Evolutionary conservation across 139 green algal genomes (phyloP).

Genomic region (Picochlorum sp.): DNA sequence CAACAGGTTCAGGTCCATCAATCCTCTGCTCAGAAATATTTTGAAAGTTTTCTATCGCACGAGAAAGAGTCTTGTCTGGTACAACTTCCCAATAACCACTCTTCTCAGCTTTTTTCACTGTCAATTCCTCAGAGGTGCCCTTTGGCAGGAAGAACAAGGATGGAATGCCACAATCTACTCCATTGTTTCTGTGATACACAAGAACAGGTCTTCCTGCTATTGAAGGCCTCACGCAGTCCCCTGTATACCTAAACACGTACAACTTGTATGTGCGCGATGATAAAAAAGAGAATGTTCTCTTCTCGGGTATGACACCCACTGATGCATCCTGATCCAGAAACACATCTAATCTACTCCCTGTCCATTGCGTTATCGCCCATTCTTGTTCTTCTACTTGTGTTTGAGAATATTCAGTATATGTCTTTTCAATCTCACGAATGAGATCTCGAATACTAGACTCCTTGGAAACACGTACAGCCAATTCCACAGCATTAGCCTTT

Average conservation of each 20-base stretch:
- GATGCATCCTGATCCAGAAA: constrained; percentile 4
- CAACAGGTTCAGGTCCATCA: too few relatives aligned
- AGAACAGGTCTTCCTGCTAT: not conserved
- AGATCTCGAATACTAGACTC: constrained; percentile 40
- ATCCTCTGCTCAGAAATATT: not conserved
- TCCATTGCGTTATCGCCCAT: constrained; percentile 11
- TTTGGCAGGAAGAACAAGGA: not conserved
- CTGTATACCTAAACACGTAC: not conserved
- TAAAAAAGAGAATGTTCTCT: not conserved
- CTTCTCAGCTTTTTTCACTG: not conserved
- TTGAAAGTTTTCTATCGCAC: not conserved
- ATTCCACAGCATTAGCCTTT: constrained; percentile 15
- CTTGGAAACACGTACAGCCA: constrained; percentile 35
- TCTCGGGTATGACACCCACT: not conserved
- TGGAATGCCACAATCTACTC: not conserved
- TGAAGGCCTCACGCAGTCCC: not conserved
- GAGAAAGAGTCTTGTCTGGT: not conserved
- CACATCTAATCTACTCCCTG: not conserved
- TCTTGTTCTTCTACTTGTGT: not conserved
- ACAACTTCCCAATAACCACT: constrained; percentile 1
- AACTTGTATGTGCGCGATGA: not conserved
- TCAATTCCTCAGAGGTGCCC: not conserved
- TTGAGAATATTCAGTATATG: constrained; percentile 4
- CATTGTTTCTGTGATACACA: not conserved
- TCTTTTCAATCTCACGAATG: constrained; percentile 15